A percentile compares a stretch with the other conserved stretches of the same genome.
Conservation (phyloP, 345 rosid species). For the Acer negundo region DNA sequence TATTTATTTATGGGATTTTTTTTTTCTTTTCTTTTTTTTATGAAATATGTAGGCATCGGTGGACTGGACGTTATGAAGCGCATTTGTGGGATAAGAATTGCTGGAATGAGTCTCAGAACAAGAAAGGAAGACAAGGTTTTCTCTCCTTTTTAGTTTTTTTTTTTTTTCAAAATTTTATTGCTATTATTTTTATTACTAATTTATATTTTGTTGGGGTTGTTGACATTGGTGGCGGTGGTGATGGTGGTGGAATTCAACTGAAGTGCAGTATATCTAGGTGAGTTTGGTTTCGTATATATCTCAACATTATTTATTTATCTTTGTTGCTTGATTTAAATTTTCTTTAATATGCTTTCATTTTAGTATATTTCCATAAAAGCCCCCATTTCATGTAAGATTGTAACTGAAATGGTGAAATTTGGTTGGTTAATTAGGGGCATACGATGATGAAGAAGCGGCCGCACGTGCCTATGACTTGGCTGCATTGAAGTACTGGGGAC, state of each 20-base stretch:
- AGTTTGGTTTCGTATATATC: conserved; percentile 9
- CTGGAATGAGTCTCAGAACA: conserved; percentile 64
- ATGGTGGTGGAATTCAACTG: conserved; percentile 27
- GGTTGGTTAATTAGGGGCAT: conserved; percentile 56
- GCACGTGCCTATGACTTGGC: conserved; percentile 98
- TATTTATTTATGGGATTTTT: too few relatives aligned
- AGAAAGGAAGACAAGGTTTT: conserved; percentile 71
- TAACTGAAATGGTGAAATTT: background rate
- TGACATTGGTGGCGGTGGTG: conserved; percentile 20
- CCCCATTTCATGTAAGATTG: background rate
- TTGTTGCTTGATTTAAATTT: background rate
- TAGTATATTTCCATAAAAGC: background rate
- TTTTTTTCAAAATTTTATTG: background rate
- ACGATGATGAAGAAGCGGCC: conserved; percentile 87
- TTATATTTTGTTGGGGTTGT: background rate
- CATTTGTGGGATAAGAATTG: conserved; percentile 70
- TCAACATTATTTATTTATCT: background rate
- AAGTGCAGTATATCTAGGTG: conserved; percentile 61
- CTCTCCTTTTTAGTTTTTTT: background rate
- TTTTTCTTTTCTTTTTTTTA: too few relatives aligned
- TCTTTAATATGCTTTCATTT: background rate
- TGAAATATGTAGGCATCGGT: conserved; percentile 41
- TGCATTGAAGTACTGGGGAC: conserved; percentile 95
- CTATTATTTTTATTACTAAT: background rate
- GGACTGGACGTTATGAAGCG: conserved; percentile 67